A percentile compares a stretch with the other conserved stretches of the same genome.
phyloP scores from a whole-genome alignment of 2,329 filamentous ascomycete genomes.

The Nemania abortiva region DNA sequence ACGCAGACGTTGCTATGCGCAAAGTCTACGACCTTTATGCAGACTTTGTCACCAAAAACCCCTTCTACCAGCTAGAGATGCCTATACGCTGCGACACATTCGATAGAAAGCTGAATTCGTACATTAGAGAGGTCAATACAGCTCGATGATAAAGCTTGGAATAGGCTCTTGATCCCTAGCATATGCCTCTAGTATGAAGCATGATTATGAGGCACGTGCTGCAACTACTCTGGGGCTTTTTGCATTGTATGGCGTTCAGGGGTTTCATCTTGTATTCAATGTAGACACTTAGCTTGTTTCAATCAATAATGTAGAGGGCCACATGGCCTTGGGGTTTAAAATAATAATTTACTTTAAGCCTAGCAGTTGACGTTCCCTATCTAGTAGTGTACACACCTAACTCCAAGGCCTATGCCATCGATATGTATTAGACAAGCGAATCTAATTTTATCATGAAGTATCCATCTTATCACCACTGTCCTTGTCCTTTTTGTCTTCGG shows the following conservation, averaged over 20 bases:
- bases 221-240: constrained; percentile 13
- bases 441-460: constrained; percentile 71
- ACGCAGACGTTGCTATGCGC: constrained; percentile 84
- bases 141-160: constrained; percentile 57
- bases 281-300: constrained; percentile 12
- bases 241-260: constrained; percentile 47
- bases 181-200: constrained; percentile 1
- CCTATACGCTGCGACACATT: constrained; percentile 95
- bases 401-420: constrained; percentile 40
- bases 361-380: constrained; percentile 39
- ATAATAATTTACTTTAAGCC: constrained; percentile 34
- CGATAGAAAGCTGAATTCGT: constrained; percentile 85
- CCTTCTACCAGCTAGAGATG: constrained; percentile 98
- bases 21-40: constrained; percentile 94
- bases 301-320: constrained; percentile 30
- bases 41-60: constrained; percentile 99
- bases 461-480: constrained; percentile 87
- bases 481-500: constrained; percentile 61
- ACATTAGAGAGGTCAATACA: constrained; percentile 79
- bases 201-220: constrained; percentile 16
- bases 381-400: constrained; percentile 49
- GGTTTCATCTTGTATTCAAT: constrained; percentile 24
- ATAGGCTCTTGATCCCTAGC: constrained; percentile 16
- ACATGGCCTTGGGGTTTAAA: not conserved
- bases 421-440: constrained; percentile 24